Base-by-base conservation (phyloP, 805 yeast species). In the Saccharomycopsis fibuligera region DNA sequence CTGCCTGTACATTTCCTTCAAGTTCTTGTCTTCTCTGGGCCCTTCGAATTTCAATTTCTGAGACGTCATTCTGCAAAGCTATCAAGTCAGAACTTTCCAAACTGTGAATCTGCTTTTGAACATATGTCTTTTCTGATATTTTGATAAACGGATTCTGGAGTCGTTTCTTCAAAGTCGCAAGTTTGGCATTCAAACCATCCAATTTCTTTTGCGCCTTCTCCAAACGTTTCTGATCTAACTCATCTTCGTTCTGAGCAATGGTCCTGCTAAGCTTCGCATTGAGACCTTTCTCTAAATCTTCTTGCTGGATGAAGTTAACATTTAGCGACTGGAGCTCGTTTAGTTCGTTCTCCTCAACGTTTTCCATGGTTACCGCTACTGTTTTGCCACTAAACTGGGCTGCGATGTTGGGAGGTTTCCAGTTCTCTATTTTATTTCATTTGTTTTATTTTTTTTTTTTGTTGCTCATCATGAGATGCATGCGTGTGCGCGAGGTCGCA, bases 151-250 rank as follows among this genome's bases (percentile, higher is more conserved):
- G 76, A 57, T 70, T 73, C 16, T 62, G 61, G 6, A 81, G 60
- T 49, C 75, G 72, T 10, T 69, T 67, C 46, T 77, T 67, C 5
- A 91, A 65, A 2, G 67, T 58, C 2, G 68, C 55, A 21, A 81
- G 60, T 56, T 76, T 79, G 19, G 64, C 61, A 25, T 63, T 56
- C 10, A 73, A 61, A 54, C 74, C 75, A 5, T 63, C 63, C 17
- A 76, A 62, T 30, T 75, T 76, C 39, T 69, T 71, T 17, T 64
- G 61, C 0, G 95, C 73, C 60, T 87, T 86, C 16, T 76, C 80
- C n/a, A 90, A 67, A 51, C 98, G 72, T 54, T 79, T 82, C 50
- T 72, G 68, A 57, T 93, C 99, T 36, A 83, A 67, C 56, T 85
- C 96, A 1, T 75, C 65, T 43, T 86, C 89, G 45, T 81, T 79